These are phyloP conservation scores for Coemansia sp. DNA, from an alignment of 192 early-diverging fungal genomes.

Conservation along the genomic window DNA sequence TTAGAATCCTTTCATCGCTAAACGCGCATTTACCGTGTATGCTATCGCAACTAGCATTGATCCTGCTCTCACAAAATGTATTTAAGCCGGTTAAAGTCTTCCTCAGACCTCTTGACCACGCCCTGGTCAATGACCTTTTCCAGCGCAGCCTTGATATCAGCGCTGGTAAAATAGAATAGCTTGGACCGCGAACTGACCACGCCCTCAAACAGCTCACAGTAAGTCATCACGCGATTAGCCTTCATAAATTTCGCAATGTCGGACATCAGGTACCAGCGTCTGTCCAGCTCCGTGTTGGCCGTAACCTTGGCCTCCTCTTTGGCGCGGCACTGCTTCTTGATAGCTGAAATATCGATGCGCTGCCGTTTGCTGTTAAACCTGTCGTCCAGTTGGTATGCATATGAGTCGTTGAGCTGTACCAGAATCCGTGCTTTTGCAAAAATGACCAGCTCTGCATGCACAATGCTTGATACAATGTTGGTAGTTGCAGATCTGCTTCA, in stretches of 20 bases:
- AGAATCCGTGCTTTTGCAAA: constrained; percentile 79
- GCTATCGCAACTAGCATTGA: no score
- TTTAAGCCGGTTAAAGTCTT: neutral
- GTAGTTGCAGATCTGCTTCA: constrained; percentile 70
- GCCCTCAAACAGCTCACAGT: neutral
- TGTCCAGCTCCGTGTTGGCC: constrained; percentile 75
- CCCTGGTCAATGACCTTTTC: neutral
- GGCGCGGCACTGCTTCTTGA: constrained; percentile 77
- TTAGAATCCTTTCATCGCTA: neutral
- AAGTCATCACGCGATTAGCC: neutral
- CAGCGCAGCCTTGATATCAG: neutral
- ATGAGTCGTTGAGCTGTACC: constrained; percentile 51
- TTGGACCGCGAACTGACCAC: neutral
- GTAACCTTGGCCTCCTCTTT: constrained; percentile 73
- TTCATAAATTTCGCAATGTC: neutral
- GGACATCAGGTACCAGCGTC: constrained; percentile 1
- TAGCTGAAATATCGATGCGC: constrained; percentile 81
- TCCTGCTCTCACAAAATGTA: neutral
- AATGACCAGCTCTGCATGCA: constrained; percentile 63
- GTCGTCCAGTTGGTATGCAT: constrained; percentile 59
- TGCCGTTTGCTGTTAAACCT: constrained; percentile 78
- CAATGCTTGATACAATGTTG: constrained; percentile 60
- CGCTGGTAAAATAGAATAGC: neutral
- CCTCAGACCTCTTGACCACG: neutral
- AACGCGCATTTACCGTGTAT: no score